Evolutionary conservation across 1,284 basidiomycete species (phyloP).

Genomic region (Naganishia sp.): DNA sequence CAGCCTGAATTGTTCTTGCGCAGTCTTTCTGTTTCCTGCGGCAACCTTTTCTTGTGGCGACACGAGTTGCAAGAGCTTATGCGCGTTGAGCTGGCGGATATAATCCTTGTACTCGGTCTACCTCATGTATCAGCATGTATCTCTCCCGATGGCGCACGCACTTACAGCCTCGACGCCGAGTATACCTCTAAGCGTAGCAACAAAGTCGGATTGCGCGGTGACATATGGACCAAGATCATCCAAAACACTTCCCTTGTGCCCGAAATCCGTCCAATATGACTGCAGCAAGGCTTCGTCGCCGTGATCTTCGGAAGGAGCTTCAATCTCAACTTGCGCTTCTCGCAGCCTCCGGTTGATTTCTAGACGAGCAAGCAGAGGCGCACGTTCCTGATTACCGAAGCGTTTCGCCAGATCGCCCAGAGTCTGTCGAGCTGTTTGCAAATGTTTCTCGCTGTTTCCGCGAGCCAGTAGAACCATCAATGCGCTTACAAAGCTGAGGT

Average conservation of each 20-base stretch:
- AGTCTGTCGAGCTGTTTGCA: conserved; percentile 28
- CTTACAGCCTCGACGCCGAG: conserved; percentile 13
- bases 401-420: conserved; percentile 24
- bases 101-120: conserved; percentile 27
- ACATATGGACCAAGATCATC: conserved; percentile 29
- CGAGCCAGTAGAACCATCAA: conserved; percentile 24
- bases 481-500: conserved; percentile 27
- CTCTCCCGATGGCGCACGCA: not conserved
- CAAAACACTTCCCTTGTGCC: conserved; percentile 33
- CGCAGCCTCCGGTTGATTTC: conserved; percentile 26
- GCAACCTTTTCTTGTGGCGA: not conserved
- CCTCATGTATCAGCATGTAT: not conserved
- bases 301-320: not conserved
- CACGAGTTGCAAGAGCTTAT: conserved; percentile 30
- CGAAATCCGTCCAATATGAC: conserved; percentile 29
- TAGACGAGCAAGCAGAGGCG: conserved; percentile 30
- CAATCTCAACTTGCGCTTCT: not conserved
- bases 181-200: not conserved
- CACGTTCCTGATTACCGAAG: conserved; percentile 30
- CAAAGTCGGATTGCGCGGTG: not conserved
- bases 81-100: conserved; percentile 28
- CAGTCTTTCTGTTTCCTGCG: conserved; percentile 1
- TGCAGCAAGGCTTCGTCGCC: conserved; percentile 6
- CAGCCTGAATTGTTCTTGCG: conserved; percentile 16
- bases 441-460: conserved; percentile 7